Evolutionary conservation across 805 yeast genomes (phyloP).

Genomic region (Kuraishia capsulata): DNA sequence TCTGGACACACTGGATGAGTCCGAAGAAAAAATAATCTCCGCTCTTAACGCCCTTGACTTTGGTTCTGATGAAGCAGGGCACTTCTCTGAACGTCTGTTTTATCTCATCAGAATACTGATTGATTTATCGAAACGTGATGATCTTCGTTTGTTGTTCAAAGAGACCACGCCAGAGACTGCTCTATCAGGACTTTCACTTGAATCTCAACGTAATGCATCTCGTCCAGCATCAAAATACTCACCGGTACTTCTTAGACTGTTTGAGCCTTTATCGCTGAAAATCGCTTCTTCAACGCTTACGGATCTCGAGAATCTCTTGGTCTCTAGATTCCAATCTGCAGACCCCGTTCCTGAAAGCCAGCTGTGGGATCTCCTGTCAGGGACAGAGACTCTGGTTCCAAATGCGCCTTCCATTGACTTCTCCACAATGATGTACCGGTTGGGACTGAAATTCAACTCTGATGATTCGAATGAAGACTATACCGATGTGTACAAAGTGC

Average conservation of each 20-base stretch:
- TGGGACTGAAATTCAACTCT: conserved; percentile 6
- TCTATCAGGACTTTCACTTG: background rate
- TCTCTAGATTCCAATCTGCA: conserved; percentile 6
- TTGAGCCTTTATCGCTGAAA: conserved; percentile 6
- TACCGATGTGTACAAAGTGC: conserved; percentile 15
- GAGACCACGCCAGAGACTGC: conserved; percentile 1
- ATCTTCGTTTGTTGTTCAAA: conserved; percentile 9
- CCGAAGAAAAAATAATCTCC: background rate
- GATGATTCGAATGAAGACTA: conserved; percentile 23
- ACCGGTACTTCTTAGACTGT: conserved; percentile 8
- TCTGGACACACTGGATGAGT: background rate
- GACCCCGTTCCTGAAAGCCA: background rate
- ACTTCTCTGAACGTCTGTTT: conserved; percentile 9
- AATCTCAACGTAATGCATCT: conserved; percentile 3
- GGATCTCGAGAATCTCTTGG: conserved; percentile 6
- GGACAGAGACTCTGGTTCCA: background rate
- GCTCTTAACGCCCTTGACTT: background rate
- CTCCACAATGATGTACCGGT: conserved; percentile 1
- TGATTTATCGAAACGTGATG: conserved; percentile 14
- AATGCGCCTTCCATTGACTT: conserved; percentile 1
- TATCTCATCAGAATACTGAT: conserved; percentile 16
- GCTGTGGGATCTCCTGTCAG: background rate
- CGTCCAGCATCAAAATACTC: conserved; percentile 6
- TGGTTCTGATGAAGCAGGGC: background rate
- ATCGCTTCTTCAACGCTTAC: conserved; percentile 5